Conservation (phyloP, 148 eudicot genomes). For the Amaranthus hypochondriacus region DNA sequence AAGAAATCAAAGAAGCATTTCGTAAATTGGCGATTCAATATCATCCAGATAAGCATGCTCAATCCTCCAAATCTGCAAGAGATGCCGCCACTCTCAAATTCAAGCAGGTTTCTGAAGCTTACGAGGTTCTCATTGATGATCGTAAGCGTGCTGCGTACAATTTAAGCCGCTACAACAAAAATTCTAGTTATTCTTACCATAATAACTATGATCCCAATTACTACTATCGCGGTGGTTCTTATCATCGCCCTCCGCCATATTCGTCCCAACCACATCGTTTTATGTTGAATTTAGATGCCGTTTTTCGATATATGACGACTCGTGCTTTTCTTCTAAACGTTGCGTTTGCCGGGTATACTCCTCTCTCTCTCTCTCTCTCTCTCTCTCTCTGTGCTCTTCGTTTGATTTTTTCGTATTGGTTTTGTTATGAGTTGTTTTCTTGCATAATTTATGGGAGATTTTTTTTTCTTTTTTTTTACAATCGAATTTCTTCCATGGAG, state of each 20-base stretch:
- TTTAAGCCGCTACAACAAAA: conserved; percentile 10
- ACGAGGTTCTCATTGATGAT: conserved; percentile 78
- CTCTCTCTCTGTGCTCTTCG: neutral
- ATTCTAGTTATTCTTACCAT: conserved; percentile 13
- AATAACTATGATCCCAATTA: conserved; percentile 6
- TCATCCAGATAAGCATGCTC: conserved; percentile 86
- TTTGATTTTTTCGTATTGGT: neutral
- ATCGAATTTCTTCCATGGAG: too few species aligned
- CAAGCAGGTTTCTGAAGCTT: conserved; percentile 83
- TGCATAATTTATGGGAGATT: neutral
- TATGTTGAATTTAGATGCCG: conserved; percentile 39
- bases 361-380: neutral
- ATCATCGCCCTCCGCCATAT: conserved; percentile 13
- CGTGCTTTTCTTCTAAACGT: conserved; percentile 57
- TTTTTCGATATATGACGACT: conserved; percentile 45
- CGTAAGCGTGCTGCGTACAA: conserved; percentile 71
- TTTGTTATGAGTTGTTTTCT: neutral
- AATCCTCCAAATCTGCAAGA: conserved; percentile 43
- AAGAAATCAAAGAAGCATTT: conserved; percentile 71
- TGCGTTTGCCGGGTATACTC: conserved; percentile 56
- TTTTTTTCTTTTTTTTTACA: too few species aligned
- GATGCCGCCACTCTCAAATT: conserved; percentile 55
- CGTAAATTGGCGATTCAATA: conserved; percentile 70
- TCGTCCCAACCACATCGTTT: conserved; percentile 26
- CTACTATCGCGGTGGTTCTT: conserved; percentile 22